Conservation (phyloP, 2,329 filamentous ascomycete species). For the Ceratocystis smalleyi region DNA sequence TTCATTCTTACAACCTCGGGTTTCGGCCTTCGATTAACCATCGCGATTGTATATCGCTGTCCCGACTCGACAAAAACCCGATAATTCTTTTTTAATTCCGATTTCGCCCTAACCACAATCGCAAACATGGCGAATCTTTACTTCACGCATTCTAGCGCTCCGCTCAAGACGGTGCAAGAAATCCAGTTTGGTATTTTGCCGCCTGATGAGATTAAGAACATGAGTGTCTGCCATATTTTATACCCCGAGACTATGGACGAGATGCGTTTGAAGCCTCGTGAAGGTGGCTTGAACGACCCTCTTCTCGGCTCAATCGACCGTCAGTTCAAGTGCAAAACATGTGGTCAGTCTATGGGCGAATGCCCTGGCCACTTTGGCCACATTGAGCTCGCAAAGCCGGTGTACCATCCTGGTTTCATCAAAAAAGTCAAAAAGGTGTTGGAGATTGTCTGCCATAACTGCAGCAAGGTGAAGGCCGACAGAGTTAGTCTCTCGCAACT, state of each 20-base stretch:
- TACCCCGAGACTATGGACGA: slow-evolving; percentile 99
- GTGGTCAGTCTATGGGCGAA: slow-evolving; percentile 85
- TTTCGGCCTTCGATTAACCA: background rate
- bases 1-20: background rate
- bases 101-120: slow-evolving; percentile 20
- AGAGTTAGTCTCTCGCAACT: slow-evolving; percentile 64
- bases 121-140: slow-evolving; percentile 77
- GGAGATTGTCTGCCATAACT: slow-evolving; percentile 98
- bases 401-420: slow-evolving; percentile 91
- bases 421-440: slow-evolving; percentile 98
- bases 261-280: slow-evolving; percentile 74
- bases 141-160: slow-evolving; percentile 84
- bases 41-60: background rate
- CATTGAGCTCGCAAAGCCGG: slow-evolving; percentile 91
- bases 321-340: slow-evolving; percentile 89
- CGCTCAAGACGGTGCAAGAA: slow-evolving; percentile 93
- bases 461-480: slow-evolving; percentile 93
- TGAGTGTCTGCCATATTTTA: slow-evolving; percentile 91
- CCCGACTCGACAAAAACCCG: background rate
- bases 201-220: slow-evolving; percentile 96
- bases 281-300: slow-evolving; percentile 86
- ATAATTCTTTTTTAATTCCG: slow-evolving; percentile 6
- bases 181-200: slow-evolving; percentile 97
- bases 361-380: slow-evolving; percentile 98
- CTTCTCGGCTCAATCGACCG: slow-evolving; percentile 93